Percentiles rank a stretch among this genome's conserved stretches.
Evolutionary conservation across 345 rosid species (phyloP).

Genomic region (Populus euphratica): DNA sequence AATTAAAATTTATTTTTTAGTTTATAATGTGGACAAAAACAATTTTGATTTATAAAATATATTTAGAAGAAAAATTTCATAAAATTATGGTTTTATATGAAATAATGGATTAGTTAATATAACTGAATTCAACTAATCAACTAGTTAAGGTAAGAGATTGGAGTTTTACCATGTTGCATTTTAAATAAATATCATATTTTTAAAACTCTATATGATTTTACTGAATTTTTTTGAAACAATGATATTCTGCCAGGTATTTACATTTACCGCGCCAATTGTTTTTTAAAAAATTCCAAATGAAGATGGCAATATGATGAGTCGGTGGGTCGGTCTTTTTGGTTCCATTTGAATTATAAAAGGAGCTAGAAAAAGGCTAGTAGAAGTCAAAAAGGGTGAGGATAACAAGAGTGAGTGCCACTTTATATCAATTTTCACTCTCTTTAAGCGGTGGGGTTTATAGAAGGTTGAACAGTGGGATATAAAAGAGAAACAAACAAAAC

Average conservation of each 20-base stretch:
- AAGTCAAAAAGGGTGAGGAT: neutral
- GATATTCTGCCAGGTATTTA: too few relatives aligned
- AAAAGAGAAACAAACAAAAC: neutral
- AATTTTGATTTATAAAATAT: too few relatives aligned
- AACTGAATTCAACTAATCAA: rapidly evolving
- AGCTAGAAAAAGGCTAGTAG: neutral
- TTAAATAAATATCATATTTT: too few relatives aligned
- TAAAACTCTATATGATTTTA: rapidly evolving
- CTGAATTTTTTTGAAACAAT: rapidly evolving
- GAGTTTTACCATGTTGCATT: too few relatives aligned
- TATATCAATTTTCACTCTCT: neutral
- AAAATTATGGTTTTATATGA: too few relatives aligned
- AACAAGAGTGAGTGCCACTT: neutral
- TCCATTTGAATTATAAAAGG: neutral
- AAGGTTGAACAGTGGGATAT: neutral
- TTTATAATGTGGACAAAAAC: too few relatives aligned
- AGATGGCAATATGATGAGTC: neutral
- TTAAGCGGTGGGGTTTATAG: neutral
- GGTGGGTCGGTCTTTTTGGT: conserved; percentile 4
- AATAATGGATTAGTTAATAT: too few relatives aligned
- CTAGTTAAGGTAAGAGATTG: rapidly evolving
- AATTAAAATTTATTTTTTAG: too few relatives aligned
- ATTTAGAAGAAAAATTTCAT: too few relatives aligned
- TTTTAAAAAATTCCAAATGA: too few relatives aligned
- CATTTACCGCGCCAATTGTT: too few relatives aligned